Evolutionary conservation across 768 basidiomycete genomes (phyloP).

Genomic region (Termitomyces sp.): DNA sequence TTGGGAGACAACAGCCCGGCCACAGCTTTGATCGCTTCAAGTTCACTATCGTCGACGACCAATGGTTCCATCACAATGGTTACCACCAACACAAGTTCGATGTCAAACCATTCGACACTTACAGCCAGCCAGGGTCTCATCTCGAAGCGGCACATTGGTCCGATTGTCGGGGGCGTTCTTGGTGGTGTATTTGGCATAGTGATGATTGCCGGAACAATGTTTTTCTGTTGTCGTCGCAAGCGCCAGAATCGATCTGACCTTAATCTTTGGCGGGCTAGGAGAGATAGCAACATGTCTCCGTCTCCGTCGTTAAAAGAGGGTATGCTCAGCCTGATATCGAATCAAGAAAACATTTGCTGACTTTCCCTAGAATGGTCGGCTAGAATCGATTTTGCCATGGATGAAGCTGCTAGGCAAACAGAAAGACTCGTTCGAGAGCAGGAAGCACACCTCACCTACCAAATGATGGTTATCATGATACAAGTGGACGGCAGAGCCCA

Average conservation of each 20-base stretch:
- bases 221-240: conserved; percentile 5
- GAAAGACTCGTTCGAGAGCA: conserved; percentile 4
- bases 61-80: neutral
- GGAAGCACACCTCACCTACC: neutral
- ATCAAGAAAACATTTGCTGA: neutral
- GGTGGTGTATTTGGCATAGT: neutral
- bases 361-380: conserved; percentile 6
- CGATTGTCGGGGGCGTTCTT: conserved; percentile 7
- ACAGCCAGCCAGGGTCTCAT: neutral
- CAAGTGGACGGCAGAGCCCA: neutral
- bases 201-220: neutral
- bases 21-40: neutral
- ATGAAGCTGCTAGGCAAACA: conserved; percentile 8
- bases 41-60: neutral
- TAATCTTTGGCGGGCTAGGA: neutral
- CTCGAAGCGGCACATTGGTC: neutral
- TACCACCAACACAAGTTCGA: neutral
- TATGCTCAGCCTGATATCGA: neutral
- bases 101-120: neutral
- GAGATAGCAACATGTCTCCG: neutral
- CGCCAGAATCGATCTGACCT: neutral
- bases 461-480: neutral
- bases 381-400: conserved; percentile 2
- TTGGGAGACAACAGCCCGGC: neutral
- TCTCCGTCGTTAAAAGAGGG: conserved; percentile 5